Percentiles rank a stretch among this genome's conserved stretches.
Evolutionary conservation across 257 asterid species (phyloP).

Genomic region (Eucommia ulmoides): DNA sequence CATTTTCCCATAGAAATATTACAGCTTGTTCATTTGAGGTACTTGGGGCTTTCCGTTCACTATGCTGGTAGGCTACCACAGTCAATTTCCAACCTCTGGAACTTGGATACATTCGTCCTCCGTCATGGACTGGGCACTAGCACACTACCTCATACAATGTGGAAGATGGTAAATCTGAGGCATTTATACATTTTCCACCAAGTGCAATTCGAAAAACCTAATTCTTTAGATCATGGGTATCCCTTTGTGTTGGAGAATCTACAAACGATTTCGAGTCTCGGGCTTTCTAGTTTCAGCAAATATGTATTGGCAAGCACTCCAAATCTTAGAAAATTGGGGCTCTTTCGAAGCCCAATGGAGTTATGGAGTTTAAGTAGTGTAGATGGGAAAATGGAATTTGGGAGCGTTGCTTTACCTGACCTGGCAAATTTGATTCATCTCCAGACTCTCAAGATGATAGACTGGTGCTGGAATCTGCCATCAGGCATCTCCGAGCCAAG

Average conservation of each 20-base stretch:
- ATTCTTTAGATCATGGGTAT: no score
- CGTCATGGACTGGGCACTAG: not conserved
- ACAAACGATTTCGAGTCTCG: not conserved
- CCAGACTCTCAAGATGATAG: slow-evolving; percentile 4
- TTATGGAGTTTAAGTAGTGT: no score
- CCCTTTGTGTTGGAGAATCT: not conserved
- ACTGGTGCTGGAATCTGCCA: not conserved
- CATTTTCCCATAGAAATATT: not conserved
- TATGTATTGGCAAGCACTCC: not conserved
- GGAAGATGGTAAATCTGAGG: slow-evolving; percentile 4
- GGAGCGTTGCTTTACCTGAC: not conserved
- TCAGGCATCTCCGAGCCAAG: not conserved
- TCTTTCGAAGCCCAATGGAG: not conserved
- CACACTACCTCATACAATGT: not conserved
- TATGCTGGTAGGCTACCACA: not conserved
- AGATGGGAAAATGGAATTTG: no score
- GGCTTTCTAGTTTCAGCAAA: not conserved
- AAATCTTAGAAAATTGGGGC: slow-evolving; percentile 4
- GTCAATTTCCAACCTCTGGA: slow-evolving; percentile 1
- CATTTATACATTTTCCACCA: slow-evolving; percentile 3
- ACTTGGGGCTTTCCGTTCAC: slow-evolving; percentile 1
- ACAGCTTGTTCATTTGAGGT: slow-evolving; percentile 1
- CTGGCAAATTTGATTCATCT: not conserved
- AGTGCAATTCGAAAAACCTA: not conserved
- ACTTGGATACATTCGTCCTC: slow-evolving; percentile 7